These are phyloP conservation scores for Carallia brachiata DNA, from an alignment of 345 rosid species.

Conservation along the genomic window DNA sequence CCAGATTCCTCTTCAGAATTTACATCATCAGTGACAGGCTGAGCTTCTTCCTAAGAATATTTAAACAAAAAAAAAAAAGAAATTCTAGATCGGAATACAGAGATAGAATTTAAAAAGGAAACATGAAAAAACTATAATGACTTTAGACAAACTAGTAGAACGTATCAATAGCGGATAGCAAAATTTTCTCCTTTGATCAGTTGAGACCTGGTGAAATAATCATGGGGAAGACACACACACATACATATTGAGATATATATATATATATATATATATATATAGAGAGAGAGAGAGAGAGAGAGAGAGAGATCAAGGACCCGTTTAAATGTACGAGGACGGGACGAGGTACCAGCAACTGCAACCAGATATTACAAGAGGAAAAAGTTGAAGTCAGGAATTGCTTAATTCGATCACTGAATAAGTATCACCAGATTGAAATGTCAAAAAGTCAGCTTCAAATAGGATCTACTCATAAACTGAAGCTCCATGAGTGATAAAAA, in stretches of 20 bases:
- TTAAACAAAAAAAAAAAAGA: not conserved
- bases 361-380: slow-evolving; percentile 5
- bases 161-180: no score
- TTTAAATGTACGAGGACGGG: slow-evolving; percentile 80
- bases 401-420: not conserved
- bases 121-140: not conserved
- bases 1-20: slow-evolving; percentile 55
- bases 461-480: not conserved
- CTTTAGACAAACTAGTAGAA: not conserved
- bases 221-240: no score
- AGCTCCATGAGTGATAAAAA: no score
- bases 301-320: slow-evolving; percentile 37
- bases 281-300: not conserved
- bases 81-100: not conserved
- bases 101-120: not conserved
- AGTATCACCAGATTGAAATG: not conserved
- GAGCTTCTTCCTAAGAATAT: slow-evolving; percentile 45
- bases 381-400: not conserved
- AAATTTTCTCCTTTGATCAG: no score
- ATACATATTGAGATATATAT: no score
- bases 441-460: not conserved
- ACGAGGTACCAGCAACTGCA: slow-evolving; percentile 86
- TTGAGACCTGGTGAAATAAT: no score
- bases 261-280: no score
- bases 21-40: slow-evolving; percentile 45